Evolutionary conservation across 2,329 filamentous ascomycete species (phyloP), one percentile per base, ranked within the genome.

Genomic region (Xylaria hypoxylon): DNA sequence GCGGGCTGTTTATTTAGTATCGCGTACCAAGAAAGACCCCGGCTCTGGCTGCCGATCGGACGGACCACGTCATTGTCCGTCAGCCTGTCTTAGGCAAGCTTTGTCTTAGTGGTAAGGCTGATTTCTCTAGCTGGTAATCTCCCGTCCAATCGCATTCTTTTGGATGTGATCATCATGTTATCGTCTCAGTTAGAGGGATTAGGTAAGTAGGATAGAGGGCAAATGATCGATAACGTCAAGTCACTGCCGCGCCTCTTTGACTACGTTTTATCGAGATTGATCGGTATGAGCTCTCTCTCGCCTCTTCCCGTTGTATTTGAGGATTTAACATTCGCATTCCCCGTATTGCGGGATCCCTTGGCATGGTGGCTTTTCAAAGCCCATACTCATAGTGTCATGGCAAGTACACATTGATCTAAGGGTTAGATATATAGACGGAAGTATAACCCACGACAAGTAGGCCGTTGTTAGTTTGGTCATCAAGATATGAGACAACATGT

Each of bases 91-190:
- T 45, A 48, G 35, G 42, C 47, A 59, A 42, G 55, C 50, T 59
- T 59, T 48, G 47, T 50, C 45, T 42, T 47, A 48, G 59, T 58
- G 58, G 59, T 59, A 66, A 62, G 64, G 59, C 64, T 66, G 58
- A 55, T 59, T 64, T 59, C 40, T 48, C 44, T 35, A 45, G 26
- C 44, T 50, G 38, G 6, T 45, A 38, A 38, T n/a, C 19, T 60
- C 31, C 26, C 15, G 33, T 35, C 57, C 45, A 61, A 65, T 65
- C 22, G 58, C 8, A 33, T 22, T 7, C 28, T n/a, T 24, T 33
- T 15, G 26, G 22, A 33, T 44, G n/a, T 22, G 5, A 51, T 26
- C 31, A 53, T 47, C 52, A 52, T 62, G 38, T 40, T 61, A 53
- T 58, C 35, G 45, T 55, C 17, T n/a, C 19, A 17, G 17, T 11